These are phyloP conservation scores for Pythium grandisporangium DNA, from an alignment of 352 stramenopile species.

Conservation along the genomic window DNA sequence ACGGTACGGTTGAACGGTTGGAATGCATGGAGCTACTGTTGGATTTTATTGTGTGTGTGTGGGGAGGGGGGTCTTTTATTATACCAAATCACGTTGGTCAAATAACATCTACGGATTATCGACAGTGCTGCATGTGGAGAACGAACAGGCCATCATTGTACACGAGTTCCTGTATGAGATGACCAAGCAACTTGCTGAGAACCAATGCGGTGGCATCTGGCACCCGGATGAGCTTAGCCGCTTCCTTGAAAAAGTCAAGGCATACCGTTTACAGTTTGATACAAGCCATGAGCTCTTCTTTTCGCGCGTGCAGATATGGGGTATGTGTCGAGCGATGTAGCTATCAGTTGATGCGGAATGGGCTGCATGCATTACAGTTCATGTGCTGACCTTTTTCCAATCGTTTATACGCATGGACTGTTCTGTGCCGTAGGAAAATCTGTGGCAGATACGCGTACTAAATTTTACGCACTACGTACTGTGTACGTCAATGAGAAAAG, in stretches of 20 bases:
- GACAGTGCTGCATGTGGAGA: conserved; percentile 21
- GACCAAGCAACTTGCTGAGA: conserved; percentile 43
- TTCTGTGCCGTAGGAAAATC: too few species aligned
- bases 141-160: conserved; percentile 25
- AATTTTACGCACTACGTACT: conserved; percentile 68
- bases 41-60: too few species aligned
- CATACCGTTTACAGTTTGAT: conserved; percentile 37
- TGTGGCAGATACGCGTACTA: conserved; percentile 43
- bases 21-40: too few species aligned
- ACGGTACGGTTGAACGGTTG: conserved; percentile 21
- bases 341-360: too few species aligned
- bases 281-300: conserved; percentile 46
- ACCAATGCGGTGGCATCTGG: conserved; percentile 45
- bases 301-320: conserved; percentile 52
- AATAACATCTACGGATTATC: too few species aligned
- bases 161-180: conserved; percentile 71
- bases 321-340: conserved; percentile 14
- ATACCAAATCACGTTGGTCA: too few species aligned
- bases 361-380: too few species aligned
- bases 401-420: too few species aligned
- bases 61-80: too few species aligned
- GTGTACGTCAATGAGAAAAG: conserved; percentile 47
- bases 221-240: conserved; percentile 54
- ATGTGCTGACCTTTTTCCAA: too few species aligned
- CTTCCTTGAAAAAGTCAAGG: conserved; percentile 47